A percentile compares a stretch with the other conserved stretches of the same genome.
Conservation (phyloP, 495 filamentous ascomycete genomes). For the Cenococcum geophilum region DNA sequence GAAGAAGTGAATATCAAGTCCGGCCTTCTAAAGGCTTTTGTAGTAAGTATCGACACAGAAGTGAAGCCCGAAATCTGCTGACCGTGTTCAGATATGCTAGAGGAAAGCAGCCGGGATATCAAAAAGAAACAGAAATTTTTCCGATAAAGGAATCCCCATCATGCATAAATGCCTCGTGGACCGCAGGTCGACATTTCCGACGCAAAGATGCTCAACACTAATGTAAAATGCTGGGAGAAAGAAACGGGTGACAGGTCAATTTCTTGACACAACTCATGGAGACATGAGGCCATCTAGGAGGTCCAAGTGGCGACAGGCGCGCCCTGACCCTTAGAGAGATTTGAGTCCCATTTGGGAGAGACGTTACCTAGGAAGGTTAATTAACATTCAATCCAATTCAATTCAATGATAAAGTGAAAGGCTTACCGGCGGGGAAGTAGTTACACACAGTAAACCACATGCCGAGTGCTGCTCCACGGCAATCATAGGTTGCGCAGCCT, state of each 20-base stretch:
- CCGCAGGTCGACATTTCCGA: slow-evolving; percentile 17
- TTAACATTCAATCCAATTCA: slow-evolving; percentile 29
- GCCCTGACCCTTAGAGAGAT: slow-evolving; percentile 53
- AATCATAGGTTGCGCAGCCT: slow-evolving; percentile 64
- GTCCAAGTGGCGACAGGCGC: slow-evolving; percentile 31
- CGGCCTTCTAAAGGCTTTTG: slow-evolving; percentile 2
- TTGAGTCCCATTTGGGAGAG: slow-evolving; percentile 55
- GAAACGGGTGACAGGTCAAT: slow-evolving; percentile 2
- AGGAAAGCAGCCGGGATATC: neutral
- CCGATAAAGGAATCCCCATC: neutral
- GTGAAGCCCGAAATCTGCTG: slow-evolving; percentile 1
- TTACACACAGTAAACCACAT: slow-evolving; percentile 69
- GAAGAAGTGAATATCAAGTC: slow-evolving; percentile 4
- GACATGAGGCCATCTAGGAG: slow-evolving; percentile 15
- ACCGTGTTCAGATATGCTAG: neutral
- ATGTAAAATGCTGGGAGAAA: slow-evolving; percentile 10
- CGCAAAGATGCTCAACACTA: slow-evolving; percentile 18
- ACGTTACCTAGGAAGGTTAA: slow-evolving; percentile 54
- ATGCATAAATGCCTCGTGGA: slow-evolving; percentile 3
- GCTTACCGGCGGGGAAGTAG: slow-evolving; percentile 64
- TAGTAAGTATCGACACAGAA: slow-evolving; percentile 7
- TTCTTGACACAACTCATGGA: neutral
- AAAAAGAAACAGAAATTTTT: slow-evolving; percentile 1
- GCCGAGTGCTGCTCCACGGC: slow-evolving; percentile 31
- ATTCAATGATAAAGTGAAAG: neutral